Conservation (phyloP, 2,329 filamentous ascomycete genomes). For the Monosporascus ibericus region DNA sequence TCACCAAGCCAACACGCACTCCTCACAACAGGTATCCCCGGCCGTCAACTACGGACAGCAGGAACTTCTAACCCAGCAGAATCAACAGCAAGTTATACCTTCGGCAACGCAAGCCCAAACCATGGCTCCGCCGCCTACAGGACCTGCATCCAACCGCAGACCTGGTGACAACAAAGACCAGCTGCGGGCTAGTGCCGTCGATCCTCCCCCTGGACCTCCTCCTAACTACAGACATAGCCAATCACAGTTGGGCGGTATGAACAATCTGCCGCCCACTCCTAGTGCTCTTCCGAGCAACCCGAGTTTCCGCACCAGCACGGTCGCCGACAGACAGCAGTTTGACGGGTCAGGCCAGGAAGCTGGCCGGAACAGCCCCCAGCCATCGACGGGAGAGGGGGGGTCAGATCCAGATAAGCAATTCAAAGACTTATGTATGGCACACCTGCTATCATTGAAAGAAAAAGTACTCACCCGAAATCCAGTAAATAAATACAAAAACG, state of each 20-base stretch:
- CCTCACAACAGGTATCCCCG: constrained; percentile 35
- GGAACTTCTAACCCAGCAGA: constrained; percentile 15
- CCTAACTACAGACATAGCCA: constrained; percentile 48
- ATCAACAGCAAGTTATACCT: constrained; percentile 14
- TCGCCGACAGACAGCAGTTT: constrained; percentile 35
- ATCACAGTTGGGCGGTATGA: constrained; percentile 35
- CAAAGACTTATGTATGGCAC: constrained; percentile 49
- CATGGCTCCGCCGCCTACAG: constrained; percentile 44
- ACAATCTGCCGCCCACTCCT: constrained; percentile 35
- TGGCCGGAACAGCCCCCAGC: constrained; percentile 52
- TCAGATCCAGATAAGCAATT: constrained; percentile 48
- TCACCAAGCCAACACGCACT: constrained; percentile 35
- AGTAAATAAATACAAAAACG: constrained; percentile 97
- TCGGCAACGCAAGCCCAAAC: constrained; percentile 27
- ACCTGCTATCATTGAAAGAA: constrained; percentile 2
- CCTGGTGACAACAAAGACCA: constrained; percentile 44
- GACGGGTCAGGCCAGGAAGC: constrained; percentile 40
- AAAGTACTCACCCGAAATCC: constrained; percentile 25
- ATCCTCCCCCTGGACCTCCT: constrained; percentile 40
- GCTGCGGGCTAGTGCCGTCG: constrained; percentile 32
- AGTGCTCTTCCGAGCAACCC: constrained; percentile 27
- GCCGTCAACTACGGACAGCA: constrained; percentile 29
- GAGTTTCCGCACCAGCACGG: constrained; percentile 34
- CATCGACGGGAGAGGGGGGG: constrained; percentile 36
- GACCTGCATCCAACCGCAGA: constrained; percentile 37